Percentiles rank a stretch among this genome's conserved stretches.
phyloP scores from a whole-genome alignment of 371 early-diverging fungal species.

The Mycotypha africana region DNA sequence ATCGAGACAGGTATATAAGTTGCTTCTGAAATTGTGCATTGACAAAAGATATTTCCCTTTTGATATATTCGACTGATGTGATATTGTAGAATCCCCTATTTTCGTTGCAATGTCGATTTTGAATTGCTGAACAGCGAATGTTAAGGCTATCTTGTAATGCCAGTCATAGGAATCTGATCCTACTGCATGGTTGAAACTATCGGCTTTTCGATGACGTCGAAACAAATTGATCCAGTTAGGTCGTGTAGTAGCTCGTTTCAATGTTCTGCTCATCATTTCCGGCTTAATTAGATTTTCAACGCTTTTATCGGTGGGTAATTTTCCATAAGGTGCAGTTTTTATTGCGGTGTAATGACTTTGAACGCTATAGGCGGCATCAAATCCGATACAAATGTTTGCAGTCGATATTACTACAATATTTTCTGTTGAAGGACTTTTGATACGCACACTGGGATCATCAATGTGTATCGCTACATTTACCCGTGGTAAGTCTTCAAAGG shows the following conservation, averaged over 20 bases:
- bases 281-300: conserved; percentile 1
- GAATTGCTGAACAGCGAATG: background rate
- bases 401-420: too few species aligned
- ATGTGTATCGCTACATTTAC: background rate
- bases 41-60: too few species aligned
- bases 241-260: too few species aligned
- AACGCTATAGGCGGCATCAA: background rate
- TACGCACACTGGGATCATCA: conserved; percentile 12
- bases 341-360: too few species aligned
- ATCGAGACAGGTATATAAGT: too few species aligned
- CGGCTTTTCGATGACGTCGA: conserved; percentile 25
- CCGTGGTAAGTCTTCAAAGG: background rate
- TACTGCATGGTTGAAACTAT: background rate
- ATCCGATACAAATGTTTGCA: conserved; percentile 6
- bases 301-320: conserved; percentile 8
- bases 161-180: conserved; percentile 3
- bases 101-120: too few species aligned
- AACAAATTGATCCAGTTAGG: conserved; percentile 34
- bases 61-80: too few species aligned
- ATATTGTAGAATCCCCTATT: too few species aligned
- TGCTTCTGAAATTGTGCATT: too few species aligned
- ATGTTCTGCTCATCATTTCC: background rate
- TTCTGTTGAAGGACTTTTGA: too few species aligned
- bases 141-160: conserved; percentile 9
- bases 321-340: too few species aligned